Base-by-base conservation (phyloP, 106 monocot genomes). In the Iris macrosiphon region DNA sequence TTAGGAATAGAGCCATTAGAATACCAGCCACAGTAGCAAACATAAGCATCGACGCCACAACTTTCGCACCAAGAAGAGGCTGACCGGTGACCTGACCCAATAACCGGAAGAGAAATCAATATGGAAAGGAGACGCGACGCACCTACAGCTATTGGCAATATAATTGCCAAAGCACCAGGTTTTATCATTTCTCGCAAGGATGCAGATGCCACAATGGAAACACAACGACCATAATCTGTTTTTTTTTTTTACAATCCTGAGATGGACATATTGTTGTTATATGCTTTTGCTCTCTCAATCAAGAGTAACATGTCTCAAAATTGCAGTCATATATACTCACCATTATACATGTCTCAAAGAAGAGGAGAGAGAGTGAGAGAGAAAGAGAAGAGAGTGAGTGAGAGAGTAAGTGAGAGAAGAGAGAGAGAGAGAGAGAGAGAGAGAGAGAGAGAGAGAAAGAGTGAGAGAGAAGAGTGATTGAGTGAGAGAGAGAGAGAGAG, bases 111-210 rank as follows among this genome's bases (percentile, higher is more conserved):
- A 90, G 17, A 17, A 96, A 43, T 7, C 89, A 30, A 55, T 26
- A 60, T 20, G 22, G 29, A n/a, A 38, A 8, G 24, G 59, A 53
- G n/a, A 69, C 75, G n/a, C n/a, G 24, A 70, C 79, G 62, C 22
- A 96, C 89, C 96, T 31, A 80, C 63, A 17, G 48, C 55, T 17
- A 96, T 83, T 30, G 90, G 96, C 28, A 90, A 96, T 55, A 86
- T 62, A 57, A 86, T 83, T 49, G 90, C 96, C 72, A 96, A 68
- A 65, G 83, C 83, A 51, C 90, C 90, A 45, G 90, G 90, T 40
- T 83, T 96, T 66, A 90, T 96, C 96, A 90, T 96, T 70, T 96
- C 96, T 33, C 74, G 70, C 64, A 96, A 77, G 61, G 96, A 96
- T 45, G 96, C 89, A 54, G 90, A 83, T 58, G 96, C 96, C 30